Base-by-base conservation (phyloP, 495 filamentous ascomycete species). In the Rhypophila decipiens region DNA sequence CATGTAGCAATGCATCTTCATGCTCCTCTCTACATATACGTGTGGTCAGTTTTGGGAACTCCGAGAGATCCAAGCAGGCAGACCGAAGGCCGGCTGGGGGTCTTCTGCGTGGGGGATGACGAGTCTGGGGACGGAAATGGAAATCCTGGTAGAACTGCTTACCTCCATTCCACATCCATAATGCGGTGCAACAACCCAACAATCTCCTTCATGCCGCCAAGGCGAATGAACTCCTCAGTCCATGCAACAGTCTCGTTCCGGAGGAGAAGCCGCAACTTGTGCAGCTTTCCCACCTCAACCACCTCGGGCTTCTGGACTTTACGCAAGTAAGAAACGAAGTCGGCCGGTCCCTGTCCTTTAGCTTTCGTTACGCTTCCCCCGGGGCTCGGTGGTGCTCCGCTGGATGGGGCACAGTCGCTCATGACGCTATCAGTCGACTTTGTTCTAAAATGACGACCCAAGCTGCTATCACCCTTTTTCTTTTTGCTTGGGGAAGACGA, bases 131-230 rank as follows among this genome's bases (percentile, higher is more conserved):
- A 44, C 22, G 17, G 39, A 22, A 40, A 34, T 24, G 42, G 24
- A 22, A 38, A 29, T 42, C 46, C 44, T 33, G 23, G 31, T 37
- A 41, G n/a, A 23, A 5, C 19, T 22, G 71, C 84, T 57, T 76
- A 91, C 87, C 90, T 85, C 93, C 93, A 98, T 63, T 96, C 94
- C 44, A 98, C 82, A 44, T 86, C 84, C 79, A 96, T 89, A 41
- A 88, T 96, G 12, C 93, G 79, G 55, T 95, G 83, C 47, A 97
- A 70, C 44, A 98, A 71, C 40, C 77, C 80, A 22, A 95, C 84
- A 43, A 97, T 86, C 59, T 95, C 89, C 55, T 83, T 78, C 90
- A 97, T 95, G 21, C 93, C 93, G 15, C 89, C 90, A 53, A 87
- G 78, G 18, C 78, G 72, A 53, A 97, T 86, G 64, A 98, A 98